These are phyloP conservation scores for Epichloe elymi DNA, from an alignment of 2,329 filamentous ascomycete species.

Conservation along the genomic window DNA sequence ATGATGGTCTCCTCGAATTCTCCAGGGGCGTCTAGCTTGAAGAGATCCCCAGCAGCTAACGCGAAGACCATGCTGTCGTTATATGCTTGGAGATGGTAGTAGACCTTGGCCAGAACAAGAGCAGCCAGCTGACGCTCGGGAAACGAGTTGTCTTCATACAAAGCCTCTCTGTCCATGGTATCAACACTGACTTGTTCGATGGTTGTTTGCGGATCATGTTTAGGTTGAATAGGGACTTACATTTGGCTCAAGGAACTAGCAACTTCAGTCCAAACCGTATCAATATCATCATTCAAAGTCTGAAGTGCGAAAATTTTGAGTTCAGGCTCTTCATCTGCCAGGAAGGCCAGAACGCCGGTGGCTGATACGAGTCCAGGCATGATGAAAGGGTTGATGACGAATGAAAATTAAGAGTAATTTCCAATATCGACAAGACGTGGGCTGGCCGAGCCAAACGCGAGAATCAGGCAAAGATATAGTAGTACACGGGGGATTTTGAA, in stretches of 20 bases:
- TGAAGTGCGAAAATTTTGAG: conserved; percentile 91
- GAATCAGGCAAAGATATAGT: too few species aligned
- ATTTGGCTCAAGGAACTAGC: conserved; percentile 86
- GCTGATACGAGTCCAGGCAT: conserved; percentile 95
- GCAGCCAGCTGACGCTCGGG: conserved; percentile 89
- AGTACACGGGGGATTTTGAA: not conserved
- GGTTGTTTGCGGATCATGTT: not conserved
- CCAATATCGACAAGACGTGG: not conserved
- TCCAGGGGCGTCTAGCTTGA: conserved; percentile 79
- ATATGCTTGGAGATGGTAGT: conserved; percentile 97
- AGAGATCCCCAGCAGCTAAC: conserved; percentile 83
- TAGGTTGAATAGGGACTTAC: conserved; percentile 33
- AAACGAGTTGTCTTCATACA: conserved; percentile 94
- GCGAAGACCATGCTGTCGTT: conserved; percentile 99
- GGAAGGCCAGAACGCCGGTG: conserved; percentile 86
- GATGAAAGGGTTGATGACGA: conserved; percentile 11
- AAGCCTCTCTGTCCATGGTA: conserved; percentile 58
- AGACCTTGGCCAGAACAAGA: conserved; percentile 91
- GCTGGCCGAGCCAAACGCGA: not conserved
- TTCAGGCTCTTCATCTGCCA: conserved; percentile 87
- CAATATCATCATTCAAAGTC: conserved; percentile 90
- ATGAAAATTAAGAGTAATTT: conserved; percentile 2
- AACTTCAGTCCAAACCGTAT: conserved; percentile 95
- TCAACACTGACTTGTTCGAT: not conserved
- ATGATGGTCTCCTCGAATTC: conserved; percentile 99